These are phyloP conservation scores for Gnetum montanum DNA, from an alignment of 75 land plant genomes.

Conservation along the genomic window DNA sequence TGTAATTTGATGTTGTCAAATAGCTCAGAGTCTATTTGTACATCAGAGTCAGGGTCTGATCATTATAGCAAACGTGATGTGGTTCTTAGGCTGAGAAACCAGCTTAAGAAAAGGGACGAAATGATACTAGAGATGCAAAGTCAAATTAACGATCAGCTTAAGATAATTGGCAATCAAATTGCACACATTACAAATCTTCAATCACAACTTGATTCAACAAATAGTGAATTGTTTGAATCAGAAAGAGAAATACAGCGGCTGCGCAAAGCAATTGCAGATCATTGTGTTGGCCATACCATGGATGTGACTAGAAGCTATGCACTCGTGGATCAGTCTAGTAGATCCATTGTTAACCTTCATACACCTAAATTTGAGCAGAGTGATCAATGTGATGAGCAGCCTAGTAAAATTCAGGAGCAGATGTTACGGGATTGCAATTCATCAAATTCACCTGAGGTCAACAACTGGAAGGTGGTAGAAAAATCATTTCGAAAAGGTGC, in stretches of 20 bases:
- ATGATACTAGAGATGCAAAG: slow-evolving; percentile 82
- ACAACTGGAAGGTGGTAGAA: slow-evolving; percentile 9
- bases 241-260: slow-evolving; percentile 67
- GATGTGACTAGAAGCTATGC: slow-evolving; percentile 4
- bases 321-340: neutral
- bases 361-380: neutral
- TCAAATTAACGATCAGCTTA: slow-evolving; percentile 58
- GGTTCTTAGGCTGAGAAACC: slow-evolving; percentile 61
- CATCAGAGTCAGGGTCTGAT: slow-evolving; percentile 77
- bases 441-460: slow-evolving; percentile 4
- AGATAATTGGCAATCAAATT: slow-evolving; percentile 31
- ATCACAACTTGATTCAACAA: slow-evolving; percentile 49
- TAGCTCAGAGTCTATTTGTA: slow-evolving; percentile 53
- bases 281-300: slow-evolving; percentile 21
- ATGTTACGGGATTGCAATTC: slow-evolving; percentile 1
- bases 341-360: neutral
- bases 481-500: slow-evolving; percentile 5
- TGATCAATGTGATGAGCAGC: neutral
- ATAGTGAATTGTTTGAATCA: slow-evolving; percentile 39
- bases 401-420: slow-evolving; percentile 5
- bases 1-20: slow-evolving; percentile 46
- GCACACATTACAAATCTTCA: slow-evolving; percentile 47
- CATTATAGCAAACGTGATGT: slow-evolving; percentile 62
- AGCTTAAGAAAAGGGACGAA: slow-evolving; percentile 73
- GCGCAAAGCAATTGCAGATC: slow-evolving; percentile 59